These are phyloP conservation scores for Kappamyces sp. DNA, from an alignment of 192 early-diverging fungal genomes.

Conservation along the genomic window DNA sequence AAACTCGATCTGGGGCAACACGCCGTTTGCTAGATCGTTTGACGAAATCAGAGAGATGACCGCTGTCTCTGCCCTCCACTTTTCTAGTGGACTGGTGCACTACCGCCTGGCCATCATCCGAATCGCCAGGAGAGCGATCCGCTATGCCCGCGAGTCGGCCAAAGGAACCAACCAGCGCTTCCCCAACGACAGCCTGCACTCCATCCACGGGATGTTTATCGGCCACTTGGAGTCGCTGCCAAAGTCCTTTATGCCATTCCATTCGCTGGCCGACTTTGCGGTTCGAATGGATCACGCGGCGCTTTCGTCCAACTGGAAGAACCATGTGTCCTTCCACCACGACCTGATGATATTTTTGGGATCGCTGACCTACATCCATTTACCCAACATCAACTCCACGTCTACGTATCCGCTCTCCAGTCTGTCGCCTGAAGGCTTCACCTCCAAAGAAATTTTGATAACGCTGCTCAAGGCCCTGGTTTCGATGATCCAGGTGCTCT, in stretches of 20 bases:
- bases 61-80: not conserved
- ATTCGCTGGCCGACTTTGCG: slow-evolving; percentile 5
- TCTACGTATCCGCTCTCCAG: not conserved
- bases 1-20: slow-evolving; percentile 9
- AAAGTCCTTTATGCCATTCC: slow-evolving; percentile 1
- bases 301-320: not conserved
- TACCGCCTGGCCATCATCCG: slow-evolving; percentile 4
- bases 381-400: slow-evolving; percentile 1
- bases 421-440: slow-evolving; percentile 1
- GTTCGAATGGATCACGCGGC: not conserved
- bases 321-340: slow-evolving; percentile 9
- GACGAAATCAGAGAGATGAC: slow-evolving; percentile 13
- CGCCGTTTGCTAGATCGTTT: slow-evolving; percentile 4
- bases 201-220: not conserved
- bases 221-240: slow-evolving; percentile 3
- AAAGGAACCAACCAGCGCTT: slow-evolving; percentile 7
- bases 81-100: slow-evolving; percentile 8
- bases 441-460: not conserved
- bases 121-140: not conserved
- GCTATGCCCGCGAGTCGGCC: slow-evolving; percentile 3
- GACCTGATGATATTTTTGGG: slow-evolving; percentile 7
- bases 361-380: slow-evolving; percentile 5
- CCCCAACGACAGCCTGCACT: not conserved
- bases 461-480: not conserved
- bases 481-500: slow-evolving; percentile 1